phyloP scores from a whole-genome alignment of 352 stramenopile species.

The Phytophthora sp. region DNA sequence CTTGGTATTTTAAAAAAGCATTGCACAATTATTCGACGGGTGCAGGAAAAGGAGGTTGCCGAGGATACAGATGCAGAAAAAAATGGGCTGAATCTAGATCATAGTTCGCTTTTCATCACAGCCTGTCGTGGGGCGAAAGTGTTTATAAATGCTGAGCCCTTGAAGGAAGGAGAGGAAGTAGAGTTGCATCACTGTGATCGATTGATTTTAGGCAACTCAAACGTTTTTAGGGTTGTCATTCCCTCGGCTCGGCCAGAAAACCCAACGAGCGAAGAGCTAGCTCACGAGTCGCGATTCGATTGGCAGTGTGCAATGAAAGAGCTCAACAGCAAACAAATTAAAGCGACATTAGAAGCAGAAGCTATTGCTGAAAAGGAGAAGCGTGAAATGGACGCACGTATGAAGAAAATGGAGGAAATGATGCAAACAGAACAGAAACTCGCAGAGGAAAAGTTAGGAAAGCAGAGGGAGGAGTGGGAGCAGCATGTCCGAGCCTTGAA shows the following conservation, averaged over 20 bases:
- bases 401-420: conserved; percentile 79
- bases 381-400: conserved; percentile 73
- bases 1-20: conserved; percentile 85
- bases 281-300: conserved; percentile 62
- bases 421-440: conserved; percentile 64
- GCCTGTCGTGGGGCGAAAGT: conserved; percentile 56
- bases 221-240: conserved; percentile 80
- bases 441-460: conserved; percentile 66
- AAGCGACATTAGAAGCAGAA: conserved; percentile 62
- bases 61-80: neutral
- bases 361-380: conserved; percentile 71
- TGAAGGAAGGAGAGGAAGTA: conserved; percentile 42
- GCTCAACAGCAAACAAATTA: conserved; percentile 77
- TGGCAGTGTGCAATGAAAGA: conserved; percentile 86
- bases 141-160: conserved; percentile 69
- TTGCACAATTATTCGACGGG: conserved; percentile 46
- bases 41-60: neutral
- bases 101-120: conserved; percentile 34
- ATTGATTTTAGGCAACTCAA: conserved; percentile 77
- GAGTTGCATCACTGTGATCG: conserved; percentile 70
- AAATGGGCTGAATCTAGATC: neutral
- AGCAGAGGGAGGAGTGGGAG: conserved; percentile 79
- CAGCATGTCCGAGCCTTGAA: conserved; percentile 67
- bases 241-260: conserved; percentile 41
- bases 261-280: conserved; percentile 34